Evolutionary conservation across 2,329 filamentous ascomycete species (phyloP), one percentile per base, ranked within the genome.

Genomic region (Arthroderma sp.): DNA sequence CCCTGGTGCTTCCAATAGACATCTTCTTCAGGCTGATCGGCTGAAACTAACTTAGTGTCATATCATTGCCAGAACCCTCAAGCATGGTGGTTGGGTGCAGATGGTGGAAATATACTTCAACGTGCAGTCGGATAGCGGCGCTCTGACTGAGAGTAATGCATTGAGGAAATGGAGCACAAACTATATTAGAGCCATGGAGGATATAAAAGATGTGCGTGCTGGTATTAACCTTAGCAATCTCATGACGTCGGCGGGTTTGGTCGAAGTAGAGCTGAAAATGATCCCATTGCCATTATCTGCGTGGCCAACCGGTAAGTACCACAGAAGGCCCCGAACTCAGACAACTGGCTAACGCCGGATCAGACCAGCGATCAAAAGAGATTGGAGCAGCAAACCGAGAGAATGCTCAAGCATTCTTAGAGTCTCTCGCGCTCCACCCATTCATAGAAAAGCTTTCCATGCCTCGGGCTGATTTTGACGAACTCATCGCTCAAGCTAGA

Each of bases 61-160:
- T 22, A n/a, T 9, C 29, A 34, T 29, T 8, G 7, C 40, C 51
- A 72, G 77, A 22, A 73, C 86, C 6, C 67, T 88, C 50, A 81
- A 77, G 42, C 81, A 79, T 4, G 82, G 80, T 2, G 87, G 88
- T 1, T 94, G 86, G 86, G 74, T 83, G 48, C 86, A 94, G 58
- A 80, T 94, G 73, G 76, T 85, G n/a, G 88, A 94, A 58, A 75
- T 88, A 54, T 86, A 93, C 57, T 82, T 81, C 61, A 86, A 86
- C 51, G 79, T 85, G 28, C 88, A 94, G 60, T 94, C 86, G 0
- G 79, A 89, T 53, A 93, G 85, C 55, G 86, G 86, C 4, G 78
- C 77, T n/a, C 66, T 91, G 54, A 80, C 77, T 7, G 72, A 80
- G 42, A 73, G 73, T 43, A 75, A 83, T 58, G 81, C 78, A 1